Conservation (phyloP, 2,329 filamentous ascomycete genomes). For the Nemania diffusa region DNA sequence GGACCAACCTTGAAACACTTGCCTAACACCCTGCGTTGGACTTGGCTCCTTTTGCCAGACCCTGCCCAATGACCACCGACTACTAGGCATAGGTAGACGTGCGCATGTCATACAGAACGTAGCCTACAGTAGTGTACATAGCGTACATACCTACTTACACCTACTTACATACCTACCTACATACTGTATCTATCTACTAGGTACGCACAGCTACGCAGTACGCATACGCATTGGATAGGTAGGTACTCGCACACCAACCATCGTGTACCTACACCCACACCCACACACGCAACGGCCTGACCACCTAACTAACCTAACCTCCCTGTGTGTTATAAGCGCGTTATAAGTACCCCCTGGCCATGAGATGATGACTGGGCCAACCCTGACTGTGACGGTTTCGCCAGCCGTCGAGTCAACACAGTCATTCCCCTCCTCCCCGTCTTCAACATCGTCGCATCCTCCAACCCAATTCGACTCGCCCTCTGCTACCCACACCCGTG, state of each 20-base stretch:
- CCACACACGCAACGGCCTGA: neutral
- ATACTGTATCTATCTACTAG: neutral
- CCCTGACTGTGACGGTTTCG: conserved; percentile 53
- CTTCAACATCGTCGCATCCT: conserved; percentile 49
- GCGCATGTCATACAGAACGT: neutral
- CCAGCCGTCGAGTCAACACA: conserved; percentile 54
- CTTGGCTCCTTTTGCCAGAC: conserved; percentile 1
- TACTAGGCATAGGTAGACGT: conserved; percentile 7
- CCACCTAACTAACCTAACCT: neutral
- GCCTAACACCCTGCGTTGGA: conserved; percentile 2
- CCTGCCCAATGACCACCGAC: conserved; percentile 19
- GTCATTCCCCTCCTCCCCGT: conserved; percentile 46
- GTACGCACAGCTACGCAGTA: neutral
- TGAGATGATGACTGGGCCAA: conserved; percentile 59
- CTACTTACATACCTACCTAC: neutral
- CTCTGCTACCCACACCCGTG: conserved; percentile 30
- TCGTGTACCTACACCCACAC: neutral
- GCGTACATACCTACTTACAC: too few relatives aligned
- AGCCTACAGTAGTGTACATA: neutral
- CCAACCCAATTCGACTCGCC: conserved; percentile 32
- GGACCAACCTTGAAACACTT: conserved; percentile 20
- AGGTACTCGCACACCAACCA: neutral
- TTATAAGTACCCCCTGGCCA: conserved; percentile 42
- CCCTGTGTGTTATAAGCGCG: neutral
- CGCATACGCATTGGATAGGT: neutral